Evolutionary conservation across 169 alveolate genomes (phyloP), one percentile per base, ranked within the genome.

Genomic region (Hammondia hammondi): DNA sequence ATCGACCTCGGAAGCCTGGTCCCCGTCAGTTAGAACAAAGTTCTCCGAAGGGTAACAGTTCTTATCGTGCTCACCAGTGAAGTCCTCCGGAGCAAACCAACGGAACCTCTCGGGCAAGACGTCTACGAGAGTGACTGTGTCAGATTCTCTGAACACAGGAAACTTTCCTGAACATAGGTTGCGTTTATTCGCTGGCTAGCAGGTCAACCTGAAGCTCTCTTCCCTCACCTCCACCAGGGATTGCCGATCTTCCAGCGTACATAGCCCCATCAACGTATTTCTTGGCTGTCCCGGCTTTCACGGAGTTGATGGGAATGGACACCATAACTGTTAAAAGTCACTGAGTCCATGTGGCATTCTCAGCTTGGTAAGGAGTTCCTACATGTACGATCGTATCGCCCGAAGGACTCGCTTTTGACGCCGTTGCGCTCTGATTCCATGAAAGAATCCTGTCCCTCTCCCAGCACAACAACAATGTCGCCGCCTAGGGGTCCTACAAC

Each of bases 401-500:
- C 94, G 0, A 45, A 45, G 27, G 96, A 17, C 52, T 91, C 95
- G 84, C 94, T 88, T 19, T 29, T 37, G 29, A 93, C 32, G 10
- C 93, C 93, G 35, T 88, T 85, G 29, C 88, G 67, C 37, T 89
- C 81, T 7, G 92, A 82, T 35, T 52, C 93, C 84, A 35, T 48
- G 57, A 46, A 93, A 6, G 93, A 56, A 9, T 87, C 39, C 46
- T 93, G 95, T 43, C 88, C 92, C 61, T 93, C 39, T 3, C 90
- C 95, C 43, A 96, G 91, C 72, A 92, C 93, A 29, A 96, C 94
- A 19, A 95, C 90, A 37, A 96, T 95, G 61, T 96, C 97, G 35
- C 98, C 97, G 32, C 97, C 98, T 7, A 93, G 88, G 57, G 92
- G 91, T 12, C 94, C 93, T 27, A 98, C 82, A 35, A 96, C 98